Evolutionary conservation across 2,329 filamentous ascomycete genomes (phyloP).

Genomic region (Lasiodiplodia sp.): DNA sequence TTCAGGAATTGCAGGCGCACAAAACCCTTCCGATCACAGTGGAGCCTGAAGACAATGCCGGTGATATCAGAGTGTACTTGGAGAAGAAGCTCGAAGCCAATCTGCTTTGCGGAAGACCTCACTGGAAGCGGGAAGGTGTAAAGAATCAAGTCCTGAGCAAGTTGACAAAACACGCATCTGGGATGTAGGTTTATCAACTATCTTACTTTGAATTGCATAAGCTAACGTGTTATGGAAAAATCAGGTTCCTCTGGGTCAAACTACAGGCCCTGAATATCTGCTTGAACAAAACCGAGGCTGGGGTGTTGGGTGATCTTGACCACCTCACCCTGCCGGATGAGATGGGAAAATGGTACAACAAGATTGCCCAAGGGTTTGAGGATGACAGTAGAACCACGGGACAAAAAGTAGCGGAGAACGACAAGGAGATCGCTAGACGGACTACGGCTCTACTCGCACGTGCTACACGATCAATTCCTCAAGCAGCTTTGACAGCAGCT

Average conservation of each 20-base stretch:
- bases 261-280: background rate
- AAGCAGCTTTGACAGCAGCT: background rate
- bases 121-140: background rate
- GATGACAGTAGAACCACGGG: background rate
- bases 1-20: background rate
- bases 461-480: background rate
- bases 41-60: background rate
- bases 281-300: background rate
- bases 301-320: background rate
- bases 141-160: background rate
- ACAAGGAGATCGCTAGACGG: background rate
- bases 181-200: background rate
- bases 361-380: background rate
- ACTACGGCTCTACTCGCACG: background rate
- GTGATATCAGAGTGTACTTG: background rate
- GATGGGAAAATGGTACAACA: too few species aligned
- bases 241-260: background rate
- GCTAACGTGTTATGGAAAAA: background rate
- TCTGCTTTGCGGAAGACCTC: background rate
- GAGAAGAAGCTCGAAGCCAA: background rate
- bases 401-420: accelerated
- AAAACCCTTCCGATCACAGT: background rate
- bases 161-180: background rate
- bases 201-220: background rate
- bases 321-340: background rate